Evolutionary conservation across 2,329 filamentous ascomycete genomes (phyloP).

Genomic region (Neofusicoccum ribis): DNA sequence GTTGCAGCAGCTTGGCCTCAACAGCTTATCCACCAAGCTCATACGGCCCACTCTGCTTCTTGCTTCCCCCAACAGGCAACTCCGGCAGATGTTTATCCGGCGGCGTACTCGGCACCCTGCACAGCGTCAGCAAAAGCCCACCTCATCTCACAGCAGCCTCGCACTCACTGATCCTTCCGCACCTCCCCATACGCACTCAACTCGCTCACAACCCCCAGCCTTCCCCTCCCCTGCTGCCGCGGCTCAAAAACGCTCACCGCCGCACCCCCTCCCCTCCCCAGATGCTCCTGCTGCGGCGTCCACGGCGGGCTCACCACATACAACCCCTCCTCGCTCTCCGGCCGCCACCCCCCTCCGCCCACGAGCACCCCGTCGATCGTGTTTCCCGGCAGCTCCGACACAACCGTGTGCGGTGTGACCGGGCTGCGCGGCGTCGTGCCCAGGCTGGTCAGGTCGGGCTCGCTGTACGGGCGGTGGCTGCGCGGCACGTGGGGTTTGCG

Average conservation of each 20-base stretch:
- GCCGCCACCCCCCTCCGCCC: not conserved
- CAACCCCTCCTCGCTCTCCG: not conserved
- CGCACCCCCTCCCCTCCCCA: not conserved
- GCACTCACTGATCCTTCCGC: conserved; percentile 4
- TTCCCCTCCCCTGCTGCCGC: not conserved
- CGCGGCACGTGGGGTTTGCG: not conserved
- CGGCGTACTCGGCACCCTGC: conserved; percentile 2
- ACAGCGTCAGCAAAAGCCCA: not conserved
- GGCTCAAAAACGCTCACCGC: not conserved
- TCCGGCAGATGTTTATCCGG: not conserved
- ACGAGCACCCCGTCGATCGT: not conserved
- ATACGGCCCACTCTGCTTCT: not conserved
- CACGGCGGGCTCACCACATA: not conserved
- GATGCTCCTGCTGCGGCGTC: not conserved
- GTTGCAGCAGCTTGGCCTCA: too few relatives aligned
- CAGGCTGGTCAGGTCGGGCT: not conserved
- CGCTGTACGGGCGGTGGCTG: not conserved
- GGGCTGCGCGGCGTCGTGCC: not conserved
- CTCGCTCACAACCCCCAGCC: not conserved
- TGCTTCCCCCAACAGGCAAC: not conserved
- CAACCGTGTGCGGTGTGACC: not conserved
- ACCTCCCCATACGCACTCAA: conserved; percentile 15
- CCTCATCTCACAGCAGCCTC: not conserved
- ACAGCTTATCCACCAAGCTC: not conserved
- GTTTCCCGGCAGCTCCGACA: not conserved